Base-by-base conservation (phyloP, 768 basidiomycete species). In the Lentinula guzmanii region DNA sequence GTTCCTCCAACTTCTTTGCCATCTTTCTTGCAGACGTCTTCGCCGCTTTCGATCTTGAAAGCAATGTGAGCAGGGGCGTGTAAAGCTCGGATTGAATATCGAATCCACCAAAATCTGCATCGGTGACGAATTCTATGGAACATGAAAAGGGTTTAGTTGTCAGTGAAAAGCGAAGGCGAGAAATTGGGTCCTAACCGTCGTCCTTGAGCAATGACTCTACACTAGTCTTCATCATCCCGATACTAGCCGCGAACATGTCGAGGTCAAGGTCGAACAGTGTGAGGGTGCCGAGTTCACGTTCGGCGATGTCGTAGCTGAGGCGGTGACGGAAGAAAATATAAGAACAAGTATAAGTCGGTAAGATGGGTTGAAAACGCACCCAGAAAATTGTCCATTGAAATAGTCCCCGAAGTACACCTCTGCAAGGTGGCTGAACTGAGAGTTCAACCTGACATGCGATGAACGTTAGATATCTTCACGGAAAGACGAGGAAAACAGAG, bases 191-290 rank as follows among this genome's bases (percentile, higher is more conserved):
- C 73, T 21, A 65, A 91, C 93, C 93, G 57, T 90, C 86, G 66
- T 98, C 96, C 62, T 85, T 81, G 35, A 91, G 68, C 33, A 92
- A 78, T 0, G 78, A 75, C n/a, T 83, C 76, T 13, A 98, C 83
- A 3, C 90, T 87, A 4, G 95, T 95, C 78, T 94, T 93, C 43
- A 91, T 86, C 62, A 96, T 82, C 1, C 93, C 93, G 51, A 98
- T 85, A 1, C 95, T 92, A 8, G 94, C 95, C 18, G 92, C 85
- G 72, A 98, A 95, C 72, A 91, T 90, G 70, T 99, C 96, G 7
- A 98, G 79, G 72, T 99, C 97, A 65, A 86, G 83, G 69, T 99
- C 96, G 65, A 96, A 87, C 10, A 89, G 83, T 28, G 86, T 74
- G 1, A 89, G 84, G 68, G 91, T 88, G 1, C 91, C 92, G 34